Conservation (phyloP, 371 early-diverging fungal species). For the Syncephalastrum sp. region DNA sequence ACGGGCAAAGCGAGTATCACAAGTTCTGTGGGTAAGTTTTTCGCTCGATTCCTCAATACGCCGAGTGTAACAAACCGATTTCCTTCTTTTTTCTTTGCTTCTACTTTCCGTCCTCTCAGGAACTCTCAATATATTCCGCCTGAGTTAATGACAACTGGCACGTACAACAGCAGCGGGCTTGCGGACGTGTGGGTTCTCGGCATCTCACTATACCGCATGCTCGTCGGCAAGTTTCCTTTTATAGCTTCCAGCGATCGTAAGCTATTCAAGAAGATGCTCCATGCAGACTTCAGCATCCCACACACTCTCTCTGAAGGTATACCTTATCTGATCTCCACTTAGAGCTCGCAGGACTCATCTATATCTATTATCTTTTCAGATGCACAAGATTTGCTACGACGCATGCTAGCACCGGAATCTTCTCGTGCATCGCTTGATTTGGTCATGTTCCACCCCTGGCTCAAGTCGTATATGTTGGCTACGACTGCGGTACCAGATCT, state of each 20-base stretch:
- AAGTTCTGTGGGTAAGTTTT: constrained; percentile 33
- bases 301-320: constrained; percentile 29
- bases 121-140: constrained; percentile 37
- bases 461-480: constrained; percentile 21
- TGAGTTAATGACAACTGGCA: constrained; percentile 15
- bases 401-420: constrained; percentile 37
- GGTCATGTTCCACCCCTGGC: constrained; percentile 46
- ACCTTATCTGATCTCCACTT: not conserved
- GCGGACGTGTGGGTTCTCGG: constrained; percentile 45
- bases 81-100: not conserved
- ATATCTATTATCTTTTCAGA: constrained; percentile 22
- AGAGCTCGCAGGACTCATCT: not conserved
- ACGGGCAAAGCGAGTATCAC: constrained; percentile 29
- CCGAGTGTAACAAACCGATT: not conserved
- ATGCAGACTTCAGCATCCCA: constrained; percentile 34
- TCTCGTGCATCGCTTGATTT: constrained; percentile 37
- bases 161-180: constrained; percentile 14
- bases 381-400: constrained; percentile 37
- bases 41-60: constrained; percentile 4
- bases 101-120: not conserved
- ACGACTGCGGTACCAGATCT: too few species aligned
- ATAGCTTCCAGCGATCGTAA: constrained; percentile 23
- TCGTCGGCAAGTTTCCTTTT: constrained; percentile 43
- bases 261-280: constrained; percentile 36
- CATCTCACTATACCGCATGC: constrained; percentile 40